Evolutionary conservation across 2,329 filamentous ascomycete genomes (phyloP), one percentile per base, ranked within the genome.

Genomic region (Epichloe gansuensis): DNA sequence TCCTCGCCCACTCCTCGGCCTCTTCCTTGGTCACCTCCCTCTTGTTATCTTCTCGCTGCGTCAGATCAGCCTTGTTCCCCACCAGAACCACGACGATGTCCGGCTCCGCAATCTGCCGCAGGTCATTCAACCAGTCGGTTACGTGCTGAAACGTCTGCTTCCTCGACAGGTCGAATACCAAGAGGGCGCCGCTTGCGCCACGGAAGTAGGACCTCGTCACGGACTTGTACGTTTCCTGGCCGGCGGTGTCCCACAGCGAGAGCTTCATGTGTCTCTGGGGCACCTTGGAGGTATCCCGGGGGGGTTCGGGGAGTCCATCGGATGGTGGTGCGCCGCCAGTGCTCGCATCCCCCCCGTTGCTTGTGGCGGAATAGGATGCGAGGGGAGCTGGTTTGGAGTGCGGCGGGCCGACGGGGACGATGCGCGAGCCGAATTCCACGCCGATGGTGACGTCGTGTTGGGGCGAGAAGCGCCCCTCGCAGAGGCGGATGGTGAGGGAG

Each of bases 401-500:
- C 3, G 89, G 89, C 31, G 88, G 88, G 1, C 89, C 89, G 59
- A 95, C 90, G 53, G 90, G 86, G 51, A 95, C 87, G 65, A 95
- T 91, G 63, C 89, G 83, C 49, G 87, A 94, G 62, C 91, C 91
- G 68, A 96, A 96, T 68, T 97, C 91, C 57, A 96, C 90, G 59
- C 90, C 90, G 64, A 96, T 96, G 58, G 91, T 97, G 59, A 96
- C 91, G 75, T 96, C 90, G 77, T 96, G 91, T 66, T 93, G 87
- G 51, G 87, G 81, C 51, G 87, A 89, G 75, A 97, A 96, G 67
- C 91, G 88, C 62, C 90, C 90, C 77, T 96, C 91, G 74, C 91
- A 96, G 57, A 97, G 87, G 57, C 91, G 88, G 66, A 96, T 90
- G 52, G 90, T 95, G 60, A 96, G 81, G 81, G 88, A 81, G 56